These are phyloP conservation scores for Acacia acuminata DNA, from an alignment of 306 rosid species.

Conservation along the genomic window DNA sequence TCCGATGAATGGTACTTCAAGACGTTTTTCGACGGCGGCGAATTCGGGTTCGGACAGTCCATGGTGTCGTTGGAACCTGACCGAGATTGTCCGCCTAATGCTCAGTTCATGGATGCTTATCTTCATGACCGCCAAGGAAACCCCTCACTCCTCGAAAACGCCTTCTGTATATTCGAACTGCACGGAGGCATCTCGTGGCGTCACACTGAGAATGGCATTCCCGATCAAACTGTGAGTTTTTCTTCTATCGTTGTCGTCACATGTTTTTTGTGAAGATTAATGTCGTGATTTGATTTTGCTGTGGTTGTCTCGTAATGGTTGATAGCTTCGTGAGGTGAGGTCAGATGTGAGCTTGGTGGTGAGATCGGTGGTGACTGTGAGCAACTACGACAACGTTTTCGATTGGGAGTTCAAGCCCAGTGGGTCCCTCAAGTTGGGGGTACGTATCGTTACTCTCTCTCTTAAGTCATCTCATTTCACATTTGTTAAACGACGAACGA, in stretches of 20 bases:
- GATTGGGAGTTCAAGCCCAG: slow-evolving; percentile 54
- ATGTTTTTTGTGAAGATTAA: background rate
- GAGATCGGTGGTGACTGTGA: slow-evolving; percentile 39
- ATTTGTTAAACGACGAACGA: too few species aligned
- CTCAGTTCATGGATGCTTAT: slow-evolving; percentile 30
- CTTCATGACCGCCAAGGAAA: slow-evolving; percentile 10
- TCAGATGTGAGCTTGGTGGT: slow-evolving; percentile 41
- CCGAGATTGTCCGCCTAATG: slow-evolving; percentile 39
- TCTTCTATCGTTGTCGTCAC: background rate
- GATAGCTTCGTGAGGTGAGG: slow-evolving; percentile 36
- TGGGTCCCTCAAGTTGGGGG: slow-evolving; percentile 43
- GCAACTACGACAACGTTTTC: slow-evolving; percentile 43
- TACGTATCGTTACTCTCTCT: background rate
- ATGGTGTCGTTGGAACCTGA: slow-evolving; percentile 38
- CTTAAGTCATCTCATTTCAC: background rate
- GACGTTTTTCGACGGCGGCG: slow-evolving; percentile 47
- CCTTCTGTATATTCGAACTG: slow-evolving; percentile 45
- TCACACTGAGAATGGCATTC: slow-evolving; percentile 42
- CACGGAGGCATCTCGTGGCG: slow-evolving; percentile 40
- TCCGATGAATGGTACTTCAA: slow-evolving; percentile 44
- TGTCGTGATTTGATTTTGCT: background rate
- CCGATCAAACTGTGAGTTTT: slow-evolving; percentile 24
- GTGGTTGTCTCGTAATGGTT: background rate
- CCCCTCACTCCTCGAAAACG: slow-evolving; percentile 33
- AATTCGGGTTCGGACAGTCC: slow-evolving; percentile 39